Evolutionary conservation across 208 protist species (phyloP), one percentile per base, ranked within the genome.

Genomic region (Borovskyia barvae): DNA sequence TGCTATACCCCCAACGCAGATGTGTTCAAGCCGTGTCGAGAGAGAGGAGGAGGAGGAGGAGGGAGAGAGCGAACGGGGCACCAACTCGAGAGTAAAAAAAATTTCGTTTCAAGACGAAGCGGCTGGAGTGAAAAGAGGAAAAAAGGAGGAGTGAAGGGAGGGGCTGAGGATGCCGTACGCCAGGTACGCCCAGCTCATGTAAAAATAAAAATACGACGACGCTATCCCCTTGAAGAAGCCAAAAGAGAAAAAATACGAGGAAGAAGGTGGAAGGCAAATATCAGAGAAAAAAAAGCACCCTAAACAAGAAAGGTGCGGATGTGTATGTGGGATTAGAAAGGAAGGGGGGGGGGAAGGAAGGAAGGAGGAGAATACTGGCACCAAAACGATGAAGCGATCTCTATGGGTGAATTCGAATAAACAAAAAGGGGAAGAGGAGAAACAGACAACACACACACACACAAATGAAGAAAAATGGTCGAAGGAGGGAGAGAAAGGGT

Each of bases 391-490:
- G 47, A 11, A 36, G 28, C 19, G 20, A 36, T 0, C n/a, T 15
- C 3, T 5, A n/a, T n/a, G n/a, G n/a, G n/a, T n/a, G n/a, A n/a
- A 33, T 20, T 11, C n/a, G 25, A 47, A 29, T 6, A 7, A 47
- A 29, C 29, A 53, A 53, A 17, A 53, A n/a, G n/a, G n/a, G n/a
- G n/a, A n/a, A n/a, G n/a, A n/a, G n/a, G n/a, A n/a, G n/a, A n/a
- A n/a, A n/a, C n/a, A 36, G 52, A 42, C 12, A 49, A 63, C 19
- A 54, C 36, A 36, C 15, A 53, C 47, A 53, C 64, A 46, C 5
- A 47, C 40, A 41, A 50, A 60, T 50, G 41, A 40, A 66, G 66
- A 76, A 41, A 50, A 30, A 20, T 9, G 28, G 6, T 58, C 24
- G 24, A 58, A 2, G 40, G 11, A 36, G 28, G n/a, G 7, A 32